Evolutionary conservation across 169 alveolate species (phyloP), one percentile per base, ranked within the genome.

Genomic region (Sarcocystis neurona): DNA sequence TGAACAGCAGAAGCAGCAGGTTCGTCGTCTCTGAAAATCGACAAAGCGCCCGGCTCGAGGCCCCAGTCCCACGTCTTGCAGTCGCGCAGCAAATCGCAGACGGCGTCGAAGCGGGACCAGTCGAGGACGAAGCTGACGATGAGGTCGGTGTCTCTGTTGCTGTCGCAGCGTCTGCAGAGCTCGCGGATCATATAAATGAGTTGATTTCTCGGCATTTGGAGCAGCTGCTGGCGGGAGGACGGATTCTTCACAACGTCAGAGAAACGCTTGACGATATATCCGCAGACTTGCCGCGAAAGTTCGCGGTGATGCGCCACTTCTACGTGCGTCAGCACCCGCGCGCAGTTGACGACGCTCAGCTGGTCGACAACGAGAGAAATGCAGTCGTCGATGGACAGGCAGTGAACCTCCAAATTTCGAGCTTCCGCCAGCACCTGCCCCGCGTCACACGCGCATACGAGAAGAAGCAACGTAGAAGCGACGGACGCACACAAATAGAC

Each of bases 31-130:
- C 85, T 66, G 85, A 86, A 86, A 47, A 72, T 43, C 48, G 90
- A 86, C 27, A 86, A 63, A 20, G 85, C 77, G 47, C 86, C 85
- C 37, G 85, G 90, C 23, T 86, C 90, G n/a, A 43, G 41, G n/a
- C 53, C 47, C 90, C 90, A 86, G 47, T 68, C 84, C 90, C 90
- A 86, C 44, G 47, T 34, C 60, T 86, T 86, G 90, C 90, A 86
- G 58, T 86, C 90, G 23, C 84, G 41, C 66, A 86, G 84, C 23
- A 86, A 66, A 39, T 86, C 90, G 78, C 90, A 86, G 0, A 78
- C 90, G n/a, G 78, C 74, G 18, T 86, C 90, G 50, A 72, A 72
- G 37, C 58, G 80, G 37, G 85, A 68, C 90, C 90, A 86, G 75
- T 86, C 90, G 79, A 86, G 86, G 77, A 70, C 90, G 85, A 86